Base-by-base conservation (phyloP, 371 early-diverging fungal genomes). In the Mucor lusitanicus region DNA sequence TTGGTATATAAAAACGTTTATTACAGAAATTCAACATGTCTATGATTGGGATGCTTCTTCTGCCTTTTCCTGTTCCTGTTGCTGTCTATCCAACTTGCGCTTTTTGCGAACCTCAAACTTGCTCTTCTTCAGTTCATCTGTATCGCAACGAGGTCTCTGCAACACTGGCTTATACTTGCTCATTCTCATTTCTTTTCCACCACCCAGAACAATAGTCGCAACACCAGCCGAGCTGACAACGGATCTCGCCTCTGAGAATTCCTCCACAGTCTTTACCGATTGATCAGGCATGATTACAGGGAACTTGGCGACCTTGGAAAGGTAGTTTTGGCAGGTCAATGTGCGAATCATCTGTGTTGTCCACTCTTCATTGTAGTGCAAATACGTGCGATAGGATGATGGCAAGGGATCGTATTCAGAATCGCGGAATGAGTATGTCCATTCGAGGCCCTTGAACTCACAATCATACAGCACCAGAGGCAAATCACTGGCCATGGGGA, bases 391-490 rank as follows among this genome's bases (percentile, higher is more conserved):
- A 42, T 76, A 58, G 2, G 80, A 73, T 5, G 78, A 73, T 4
- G 79, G 78, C 8, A 78, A 68, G 33, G 72, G 53, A 25, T 68
- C 69, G 62, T 68, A 72, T 15, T n/a, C 30, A 0, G 13, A n/a
- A 21, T 50, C 62, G 19, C 35, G 33, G 17, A 40, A 54, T 4
- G 83, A 75, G 67, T 85, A 77, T n/a, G 68, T 72, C 88, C 88
- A 88, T 12, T 83, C 68, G 3, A 88, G 11, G 32, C 67, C 73
- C 25, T 92, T 86, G 74, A 89, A 98, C 13, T 87, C 88, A 68
- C 96, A 95, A 56, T 97, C 95, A 44, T 92, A 91, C 33, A 98
- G 72, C 6, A 98, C 88, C 40, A 98, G 78, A 0, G 97, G 96
- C 39, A 87, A 67, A 54, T 96, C 97, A 55, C 88, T 83, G 0